These are phyloP conservation scores for Rhodomyrtus tomentosa DNA, from an alignment of 345 rosid genomes.

Conservation along the genomic window DNA sequence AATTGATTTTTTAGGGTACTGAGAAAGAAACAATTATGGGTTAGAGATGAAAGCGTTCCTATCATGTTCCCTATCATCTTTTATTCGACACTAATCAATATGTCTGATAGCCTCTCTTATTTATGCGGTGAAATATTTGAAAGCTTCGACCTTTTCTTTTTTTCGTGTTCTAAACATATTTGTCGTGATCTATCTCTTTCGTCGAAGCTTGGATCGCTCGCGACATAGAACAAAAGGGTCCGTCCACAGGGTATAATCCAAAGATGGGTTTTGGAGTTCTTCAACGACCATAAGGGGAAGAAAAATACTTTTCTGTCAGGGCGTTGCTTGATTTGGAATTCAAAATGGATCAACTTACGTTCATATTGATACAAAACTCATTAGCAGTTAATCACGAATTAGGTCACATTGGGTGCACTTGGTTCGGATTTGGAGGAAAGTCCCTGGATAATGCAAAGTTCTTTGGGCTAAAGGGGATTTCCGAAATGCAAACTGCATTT, in stretches of 20 bases:
- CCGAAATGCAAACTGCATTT: too few relatives aligned
- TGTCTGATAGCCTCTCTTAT: slow-evolving; percentile 17
- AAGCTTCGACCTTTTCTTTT: not conserved
- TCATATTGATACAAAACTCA: not conserved
- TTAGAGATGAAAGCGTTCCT: slow-evolving; percentile 9
- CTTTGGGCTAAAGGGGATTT: too few relatives aligned
- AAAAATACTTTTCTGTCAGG: not conserved
- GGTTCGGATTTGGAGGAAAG: too few relatives aligned
- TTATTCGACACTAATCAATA: slow-evolving; percentile 30
- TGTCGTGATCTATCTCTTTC: not conserved
- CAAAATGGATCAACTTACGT: not conserved
- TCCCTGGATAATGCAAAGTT: too few relatives aligned
- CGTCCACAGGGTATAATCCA: not conserved
- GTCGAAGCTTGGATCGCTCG: not conserved
- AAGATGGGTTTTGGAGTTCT: not conserved
- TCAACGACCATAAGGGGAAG: not conserved
- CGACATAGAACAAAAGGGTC: not conserved
- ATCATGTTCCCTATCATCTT: slow-evolving; percentile 28
- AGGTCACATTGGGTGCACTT: not conserved
- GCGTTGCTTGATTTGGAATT: not conserved
- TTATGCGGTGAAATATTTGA: not conserved
- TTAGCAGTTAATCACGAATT: not conserved
- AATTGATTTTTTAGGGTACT: not conserved
- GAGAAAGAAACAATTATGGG: not conserved
- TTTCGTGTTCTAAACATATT: not conserved